Evolutionary conservation across 2,329 filamentous ascomycete genomes (phyloP).

Genomic region (Chaetothyriales sp.): DNA sequence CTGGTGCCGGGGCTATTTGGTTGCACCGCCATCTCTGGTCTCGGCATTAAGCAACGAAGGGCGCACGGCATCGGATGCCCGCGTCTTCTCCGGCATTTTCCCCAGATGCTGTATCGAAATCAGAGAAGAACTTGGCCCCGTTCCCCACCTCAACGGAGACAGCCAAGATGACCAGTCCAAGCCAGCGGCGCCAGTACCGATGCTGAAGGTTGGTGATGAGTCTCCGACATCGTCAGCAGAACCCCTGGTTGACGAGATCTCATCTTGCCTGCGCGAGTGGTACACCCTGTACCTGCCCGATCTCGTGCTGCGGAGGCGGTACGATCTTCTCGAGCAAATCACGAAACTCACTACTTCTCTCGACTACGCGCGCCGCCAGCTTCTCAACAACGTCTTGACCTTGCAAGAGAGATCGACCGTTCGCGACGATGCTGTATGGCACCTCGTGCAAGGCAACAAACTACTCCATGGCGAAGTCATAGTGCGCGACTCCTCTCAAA

Average conservation of each 20-base stretch:
- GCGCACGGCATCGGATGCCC: conserved; percentile 84
- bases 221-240: conserved; percentile 80
- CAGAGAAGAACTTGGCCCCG: conserved; percentile 63
- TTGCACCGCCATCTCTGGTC: conserved; percentile 83
- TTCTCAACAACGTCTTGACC: conserved; percentile 88
- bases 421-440: conserved; percentile 87
- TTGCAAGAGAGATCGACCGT: conserved; percentile 65
- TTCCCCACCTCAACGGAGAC: background rate
- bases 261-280: conserved; percentile 93
- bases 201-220: conserved; percentile 96
- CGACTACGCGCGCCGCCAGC: conserved; percentile 72
- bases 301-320: conserved; percentile 69
- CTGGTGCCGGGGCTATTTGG: conserved; percentile 91
- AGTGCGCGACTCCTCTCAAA: conserved; percentile 72
- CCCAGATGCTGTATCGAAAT: conserved; percentile 90
- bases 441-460: conserved; percentile 86
- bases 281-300: conserved; percentile 95
- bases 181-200: conserved; percentile 83
- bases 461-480: conserved; percentile 87
- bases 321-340: conserved; percentile 66
- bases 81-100: conserved; percentile 98
- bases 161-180: conserved; percentile 30
- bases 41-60: conserved; percentile 81
- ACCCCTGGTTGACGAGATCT: conserved; percentile 91
- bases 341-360: conserved; percentile 68